Conservation (phyloP, 1,284 basidiomycete species). For the Somion occarium region DNA sequence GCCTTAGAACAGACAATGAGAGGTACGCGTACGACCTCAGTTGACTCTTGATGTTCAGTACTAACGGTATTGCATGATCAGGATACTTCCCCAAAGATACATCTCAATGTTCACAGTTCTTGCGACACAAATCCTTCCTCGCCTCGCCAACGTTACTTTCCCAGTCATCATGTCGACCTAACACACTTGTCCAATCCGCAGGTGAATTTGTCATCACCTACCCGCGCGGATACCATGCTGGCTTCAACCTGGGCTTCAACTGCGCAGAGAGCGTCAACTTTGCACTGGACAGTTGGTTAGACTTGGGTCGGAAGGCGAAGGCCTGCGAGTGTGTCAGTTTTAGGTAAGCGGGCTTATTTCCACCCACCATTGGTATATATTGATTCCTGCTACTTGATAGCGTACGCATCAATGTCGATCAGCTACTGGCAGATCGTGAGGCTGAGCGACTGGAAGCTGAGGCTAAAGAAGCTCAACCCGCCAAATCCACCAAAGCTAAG, state of each 20-base stretch:
- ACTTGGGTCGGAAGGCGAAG: slow-evolving; percentile 79
- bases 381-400: slow-evolving; percentile 41
- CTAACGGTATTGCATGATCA: slow-evolving; percentile 25
- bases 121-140: slow-evolving; percentile 95
- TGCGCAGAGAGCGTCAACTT: slow-evolving; percentile 99
- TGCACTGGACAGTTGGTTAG: slow-evolving; percentile 93
- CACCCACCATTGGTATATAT: neutral
- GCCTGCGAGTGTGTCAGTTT: slow-evolving; percentile 81
- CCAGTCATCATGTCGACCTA: slow-evolving; percentile 79
- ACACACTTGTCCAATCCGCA: slow-evolving; percentile 83
- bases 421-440: slow-evolving; percentile 63
- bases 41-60: neutral
- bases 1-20: slow-evolving; percentile 81
- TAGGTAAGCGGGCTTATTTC: slow-evolving; percentile 53
- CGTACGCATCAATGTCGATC: slow-evolving; percentile 89
- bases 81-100: slow-evolving; percentile 87
- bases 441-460: slow-evolving; percentile 32
- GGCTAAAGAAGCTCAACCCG: slow-evolving; percentile 7
- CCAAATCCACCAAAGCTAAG: slow-evolving; percentile 17
- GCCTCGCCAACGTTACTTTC: slow-evolving; percentile 85
- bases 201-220: slow-evolving; percentile 97
- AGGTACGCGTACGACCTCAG: slow-evolving; percentile 39
- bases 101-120: slow-evolving; percentile 84
- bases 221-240: slow-evolving; percentile 92
- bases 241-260: slow-evolving; percentile 96